Base-by-base conservation (phyloP, 805 yeast genomes). In the Hanseniaspora lachancei region DNA sequence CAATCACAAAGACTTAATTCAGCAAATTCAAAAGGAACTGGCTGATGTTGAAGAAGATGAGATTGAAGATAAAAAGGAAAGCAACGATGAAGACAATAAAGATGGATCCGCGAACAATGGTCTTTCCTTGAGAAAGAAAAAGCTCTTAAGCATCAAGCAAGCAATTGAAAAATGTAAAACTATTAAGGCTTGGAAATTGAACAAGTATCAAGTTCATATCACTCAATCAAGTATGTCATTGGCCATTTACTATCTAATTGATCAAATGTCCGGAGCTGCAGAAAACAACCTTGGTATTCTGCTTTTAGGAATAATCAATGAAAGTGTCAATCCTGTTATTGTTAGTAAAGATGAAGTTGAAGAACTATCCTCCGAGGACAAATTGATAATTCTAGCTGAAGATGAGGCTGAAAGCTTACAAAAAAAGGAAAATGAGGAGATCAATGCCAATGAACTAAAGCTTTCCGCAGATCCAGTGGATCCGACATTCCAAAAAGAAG, bases 381-480 rank as follows among this genome's bases (percentile, higher is more conserved):
- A 53, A 46, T 32, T 53, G 16, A 42, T 53, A 10, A 53, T 53
- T 21, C 46, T 46, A 29, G 38, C 56, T 53, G 56, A 53, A 46
- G 56, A 53, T 39, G 49, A 46, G 9, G 56, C 50, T 23, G 56
- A 44, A 46, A 53, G 39, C 40, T 35, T 27, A 7, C 40, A 39
- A 29, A 24, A 18, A 29, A 40, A 39, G 21, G 81, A 78, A 58
- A 71, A 80, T 46, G 84, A 80, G 42, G 72, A 74, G 54, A 79
- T 83, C 64, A 86, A 87, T 66, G 75, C 79, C 57, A 84, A 81
- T 63, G 79, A 84, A 1, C 86, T 93, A 6, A 82, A 80, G 63
- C 73, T 93, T 48, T 97, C 97, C 1, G 80, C 80, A 58, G 73
- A 85, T 62, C 98, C 97, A 18, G 72, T 83, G 65, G 97, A 89